Evolutionary conservation across 2,329 filamentous ascomycete genomes (phyloP).

Genomic region (Fusarium begoniae): DNA sequence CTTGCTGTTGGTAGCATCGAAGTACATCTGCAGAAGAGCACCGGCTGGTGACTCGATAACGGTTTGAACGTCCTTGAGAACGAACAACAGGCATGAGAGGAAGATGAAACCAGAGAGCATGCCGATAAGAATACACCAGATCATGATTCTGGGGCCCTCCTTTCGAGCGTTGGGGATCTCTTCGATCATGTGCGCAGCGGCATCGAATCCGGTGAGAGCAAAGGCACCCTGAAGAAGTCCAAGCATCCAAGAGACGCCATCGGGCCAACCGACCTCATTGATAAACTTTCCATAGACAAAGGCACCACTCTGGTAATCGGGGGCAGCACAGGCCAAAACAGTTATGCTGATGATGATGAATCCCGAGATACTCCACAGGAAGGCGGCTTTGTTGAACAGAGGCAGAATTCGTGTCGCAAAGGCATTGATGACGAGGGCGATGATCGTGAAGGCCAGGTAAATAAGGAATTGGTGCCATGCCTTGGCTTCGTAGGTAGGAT

Average conservation of each 20-base stretch:
- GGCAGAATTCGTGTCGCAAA: constrained; percentile 68
- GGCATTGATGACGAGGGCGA: constrained; percentile 71
- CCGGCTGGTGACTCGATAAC: constrained; percentile 66
- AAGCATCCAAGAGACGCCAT: constrained; percentile 69
- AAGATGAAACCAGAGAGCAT: constrained; percentile 70
- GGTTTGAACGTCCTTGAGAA: constrained; percentile 64
- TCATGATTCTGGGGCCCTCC: constrained; percentile 73
- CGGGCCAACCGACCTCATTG: constrained; percentile 75
- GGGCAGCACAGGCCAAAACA: constrained; percentile 71
- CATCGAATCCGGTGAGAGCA: constrained; percentile 59
- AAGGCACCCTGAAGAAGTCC: constrained; percentile 63
- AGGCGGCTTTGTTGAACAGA: constrained; percentile 72
- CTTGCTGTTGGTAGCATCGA: constrained; percentile 69
- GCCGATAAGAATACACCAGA: constrained; percentile 71
- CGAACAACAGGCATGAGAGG: constrained; percentile 70
- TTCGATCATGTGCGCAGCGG: constrained; percentile 55
- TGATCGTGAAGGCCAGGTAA: constrained; percentile 70
- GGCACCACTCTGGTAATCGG: constrained; percentile 68
- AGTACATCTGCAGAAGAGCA: constrained; percentile 70
- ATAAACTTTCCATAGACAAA: constrained; percentile 76
- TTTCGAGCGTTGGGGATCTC: constrained; percentile 67
- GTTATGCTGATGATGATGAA: constrained; percentile 77
- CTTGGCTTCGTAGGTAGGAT: constrained; percentile 64
- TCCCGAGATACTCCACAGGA: constrained; percentile 75
- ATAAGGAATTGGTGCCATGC: constrained; percentile 79